These are phyloP conservation scores for Aspergillus sclerotialis DNA, from an alignment of 2,329 filamentous ascomycete species.

Conservation along the genomic window DNA sequence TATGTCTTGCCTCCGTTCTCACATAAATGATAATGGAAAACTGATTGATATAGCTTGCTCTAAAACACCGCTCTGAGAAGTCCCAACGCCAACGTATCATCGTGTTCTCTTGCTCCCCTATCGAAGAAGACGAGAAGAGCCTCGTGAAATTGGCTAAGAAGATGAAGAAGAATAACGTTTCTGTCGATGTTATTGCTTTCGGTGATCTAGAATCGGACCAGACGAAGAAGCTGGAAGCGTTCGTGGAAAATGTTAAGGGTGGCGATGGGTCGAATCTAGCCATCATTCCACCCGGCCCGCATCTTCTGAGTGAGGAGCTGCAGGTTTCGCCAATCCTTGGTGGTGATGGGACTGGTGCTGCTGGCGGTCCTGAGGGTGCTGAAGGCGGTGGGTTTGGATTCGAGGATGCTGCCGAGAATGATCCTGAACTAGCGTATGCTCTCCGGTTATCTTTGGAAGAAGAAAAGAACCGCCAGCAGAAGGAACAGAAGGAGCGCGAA, in stretches of 20 bases:
- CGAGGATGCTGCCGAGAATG: slow-evolving; percentile 73
- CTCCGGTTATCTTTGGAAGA: slow-evolving; percentile 98
- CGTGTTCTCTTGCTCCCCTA: slow-evolving; percentile 90
- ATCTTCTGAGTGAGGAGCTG: slow-evolving; percentile 86
- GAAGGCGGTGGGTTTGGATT: slow-evolving; percentile 59
- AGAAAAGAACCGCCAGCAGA: slow-evolving; percentile 88
- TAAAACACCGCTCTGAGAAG: slow-evolving; percentile 98
- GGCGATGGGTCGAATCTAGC: slow-evolving; percentile 87
- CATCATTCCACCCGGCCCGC: slow-evolving; percentile 81
- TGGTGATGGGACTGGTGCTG: slow-evolving; percentile 63
- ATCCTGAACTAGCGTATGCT: slow-evolving; percentile 89
- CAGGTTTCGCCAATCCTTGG: slow-evolving; percentile 83
- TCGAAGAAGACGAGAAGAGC: slow-evolving; percentile 82
- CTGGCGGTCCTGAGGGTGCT: slow-evolving; percentile 44
- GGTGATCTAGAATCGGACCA: slow-evolving; percentile 88
- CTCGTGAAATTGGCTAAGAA: slow-evolving; percentile 87
- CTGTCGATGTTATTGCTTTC: slow-evolving; percentile 90
- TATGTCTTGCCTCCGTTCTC: slow-evolving; percentile 44
- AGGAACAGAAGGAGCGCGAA: slow-evolving; percentile 70
- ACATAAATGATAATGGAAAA: slow-evolving; percentile 6
- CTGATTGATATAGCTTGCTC: slow-evolving; percentile 60
- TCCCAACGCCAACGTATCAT: slow-evolving; percentile 94
- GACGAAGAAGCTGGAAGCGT: slow-evolving; percentile 81
- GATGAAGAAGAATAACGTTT: slow-evolving; percentile 97
- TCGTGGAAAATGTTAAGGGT: slow-evolving; percentile 88